Percentiles rank a stretch among this genome's conserved stretches.
Evolutionary conservation across 345 rosid species (phyloP).

Genomic region (Euphorbia peplus): DNA sequence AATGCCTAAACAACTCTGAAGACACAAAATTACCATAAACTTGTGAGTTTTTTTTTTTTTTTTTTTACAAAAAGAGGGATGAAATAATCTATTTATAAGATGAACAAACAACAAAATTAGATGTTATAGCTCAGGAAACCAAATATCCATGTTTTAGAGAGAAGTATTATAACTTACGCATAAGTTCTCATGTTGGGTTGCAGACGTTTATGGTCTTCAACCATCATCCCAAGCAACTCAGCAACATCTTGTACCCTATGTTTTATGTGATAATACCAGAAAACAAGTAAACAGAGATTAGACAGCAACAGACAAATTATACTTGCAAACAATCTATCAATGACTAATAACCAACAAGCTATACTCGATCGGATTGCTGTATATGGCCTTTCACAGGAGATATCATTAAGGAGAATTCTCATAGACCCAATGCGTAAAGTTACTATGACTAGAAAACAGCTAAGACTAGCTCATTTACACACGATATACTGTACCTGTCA

Average conservation of each 20-base stretch:
- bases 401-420: neutral
- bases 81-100: conserved; percentile 8
- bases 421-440: neutral
- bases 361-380: neutral
- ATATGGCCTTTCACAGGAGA: neutral
- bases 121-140: conserved; percentile 7
- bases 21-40: neutral
- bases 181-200: conserved; percentile 85
- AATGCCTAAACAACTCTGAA: neutral
- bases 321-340: neutral
- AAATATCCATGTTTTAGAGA: conserved; percentile 11
- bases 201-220: conserved; percentile 84
- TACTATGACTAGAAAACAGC: neutral
- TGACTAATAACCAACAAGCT: neutral
- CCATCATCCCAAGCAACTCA: conserved; percentile 98
- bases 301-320: too few species aligned
- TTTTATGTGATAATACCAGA: conserved; percentile 26
- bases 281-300: neutral
- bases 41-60: neutral
- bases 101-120: conserved; percentile 10
- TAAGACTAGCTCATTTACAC: neutral
- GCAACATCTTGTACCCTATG: conserved; percentile 92
- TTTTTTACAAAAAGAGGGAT: neutral
- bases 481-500: conserved; percentile 59
- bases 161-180: conserved; percentile 50